Evolutionary conservation across 352 stramenopile genomes (phyloP).

Genomic region (Pythium myriotylum): DNA sequence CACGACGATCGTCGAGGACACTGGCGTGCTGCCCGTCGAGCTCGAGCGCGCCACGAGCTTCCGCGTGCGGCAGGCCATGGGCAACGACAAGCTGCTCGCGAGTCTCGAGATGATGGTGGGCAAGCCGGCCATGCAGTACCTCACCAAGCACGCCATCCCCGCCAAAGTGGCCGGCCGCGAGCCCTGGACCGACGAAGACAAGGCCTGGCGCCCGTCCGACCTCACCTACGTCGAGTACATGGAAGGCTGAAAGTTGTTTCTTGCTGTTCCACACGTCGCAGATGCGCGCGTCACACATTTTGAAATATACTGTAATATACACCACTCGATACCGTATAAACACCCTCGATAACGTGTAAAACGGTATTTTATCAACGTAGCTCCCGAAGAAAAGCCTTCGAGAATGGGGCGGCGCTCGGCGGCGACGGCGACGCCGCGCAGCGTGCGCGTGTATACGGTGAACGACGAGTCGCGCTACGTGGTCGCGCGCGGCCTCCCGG

Average conservation of each 20-base stretch:
- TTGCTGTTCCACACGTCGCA: conserved; percentile 11
- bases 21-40: conserved; percentile 62
- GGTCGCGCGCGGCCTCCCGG: conserved; percentile 36
- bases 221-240: conserved; percentile 77
- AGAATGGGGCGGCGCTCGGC: neutral
- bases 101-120: conserved; percentile 74
- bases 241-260: conserved; percentile 40
- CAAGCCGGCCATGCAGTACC: conserved; percentile 65
- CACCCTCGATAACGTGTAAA: neutral
- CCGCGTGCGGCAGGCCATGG: conserved; percentile 56
- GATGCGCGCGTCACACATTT: neutral
- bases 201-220: conserved; percentile 61
- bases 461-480: conserved; percentile 42
- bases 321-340: no score
- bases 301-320: neutral
- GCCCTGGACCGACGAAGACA: conserved; percentile 66
- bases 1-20: conserved; percentile 76
- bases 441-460: conserved; percentile 41
- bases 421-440: conserved; percentile 1
- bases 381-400: neutral
- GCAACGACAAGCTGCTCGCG: conserved; percentile 26
- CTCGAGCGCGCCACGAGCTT: conserved; percentile 71
- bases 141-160: conserved; percentile 56
- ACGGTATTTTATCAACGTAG: conserved; percentile 4
- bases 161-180: conserved; percentile 60